Base-by-base conservation (phyloP, 2,329 filamentous ascomycete species). In the Dactylella cylindrospora region DNA sequence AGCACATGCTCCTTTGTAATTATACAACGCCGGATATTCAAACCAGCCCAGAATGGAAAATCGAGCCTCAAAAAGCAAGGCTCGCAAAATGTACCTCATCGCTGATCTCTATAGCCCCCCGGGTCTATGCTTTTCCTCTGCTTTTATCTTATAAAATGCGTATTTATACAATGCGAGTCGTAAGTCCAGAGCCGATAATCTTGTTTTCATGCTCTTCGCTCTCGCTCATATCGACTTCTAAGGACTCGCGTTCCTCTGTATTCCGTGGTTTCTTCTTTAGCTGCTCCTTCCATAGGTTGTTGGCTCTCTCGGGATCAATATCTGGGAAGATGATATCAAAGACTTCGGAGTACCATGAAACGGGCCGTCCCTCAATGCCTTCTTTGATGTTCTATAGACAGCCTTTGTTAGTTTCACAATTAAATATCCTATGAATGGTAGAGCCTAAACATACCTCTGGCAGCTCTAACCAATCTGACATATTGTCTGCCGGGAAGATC, bases 401-500 rank as follows among this genome's bases (percentile, higher is more conserved):
- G 20, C n/a, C 20, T 29, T 32, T 20, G 20, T 28, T 25, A 49
- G 12, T 15, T 29, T 22, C 12, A n/a, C 10, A 20, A 55, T 15
- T 31, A 20, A 47, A 29, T 29, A 39, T 40, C 26, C 41, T 35
- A 44, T 25, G 15, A 3, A 20, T 3, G 13, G 49, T 26, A 39
- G 32, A 26, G 15, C 20, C 9, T 9, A 31, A 19, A 80, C 88
- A 74, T 81, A 96, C 93, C 80, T 96, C 86, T 50, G 94, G 93
- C 68, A 98, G 79, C 74, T 98, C 93, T 45, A 96, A 77, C 94
- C 93, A 98, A 78, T 98, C 93, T 53, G 88, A 93, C 79, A 87
- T 83, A 74, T 96, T 96, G 75, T 98, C 94, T 68, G 84, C 82
- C 20, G 93, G 93, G 80, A 98, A 98, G 66, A 98, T 85, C 68